Percentiles rank a stretch among this genome's conserved stretches.
Evolutionary conservation across 306 rosid species (phyloP).

Genomic region (Glycine latifolia): DNA sequence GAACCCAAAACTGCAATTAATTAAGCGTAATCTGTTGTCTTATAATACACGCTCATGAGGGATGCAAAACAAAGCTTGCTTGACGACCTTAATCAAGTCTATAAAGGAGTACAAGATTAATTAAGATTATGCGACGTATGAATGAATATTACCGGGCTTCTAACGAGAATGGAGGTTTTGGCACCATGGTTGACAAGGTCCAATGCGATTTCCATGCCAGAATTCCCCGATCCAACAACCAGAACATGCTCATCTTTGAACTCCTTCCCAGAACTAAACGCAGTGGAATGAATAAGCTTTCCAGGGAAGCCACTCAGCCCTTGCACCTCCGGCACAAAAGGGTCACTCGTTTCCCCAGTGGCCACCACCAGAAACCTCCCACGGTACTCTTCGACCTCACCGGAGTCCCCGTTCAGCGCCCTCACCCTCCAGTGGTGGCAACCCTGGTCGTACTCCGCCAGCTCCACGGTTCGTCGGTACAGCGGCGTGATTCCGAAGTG

Average conservation of each 20-base stretch:
- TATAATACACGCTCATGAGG: too few species aligned
- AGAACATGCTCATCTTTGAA: conserved; percentile 59
- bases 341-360: conserved; percentile 61
- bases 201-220: conserved; percentile 75
- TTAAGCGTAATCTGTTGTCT: too few species aligned
- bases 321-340: conserved; percentile 57
- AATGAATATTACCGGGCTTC: conserved; percentile 68
- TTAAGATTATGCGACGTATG: too few species aligned
- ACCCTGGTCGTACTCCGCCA: conserved; percentile 46
- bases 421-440: conserved; percentile 56
- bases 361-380: conserved; percentile 72
- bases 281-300: conserved; percentile 67
- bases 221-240: conserved; percentile 84
- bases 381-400: conserved; percentile 53
- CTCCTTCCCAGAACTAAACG: conserved; percentile 55
- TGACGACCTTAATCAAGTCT: too few species aligned
- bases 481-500: conserved; percentile 62
- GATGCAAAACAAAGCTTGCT: too few species aligned
- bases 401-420: conserved; percentile 38
- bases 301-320: conserved; percentile 63
- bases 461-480: conserved; percentile 54
- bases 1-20: too few species aligned
- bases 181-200: conserved; percentile 69
- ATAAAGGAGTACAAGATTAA: too few species aligned
- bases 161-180: conserved; percentile 59